Evolutionary conservation across 345 rosid species (phyloP), one percentile per base, ranked within the genome.

Genomic region (Brassica carinata): DNA sequence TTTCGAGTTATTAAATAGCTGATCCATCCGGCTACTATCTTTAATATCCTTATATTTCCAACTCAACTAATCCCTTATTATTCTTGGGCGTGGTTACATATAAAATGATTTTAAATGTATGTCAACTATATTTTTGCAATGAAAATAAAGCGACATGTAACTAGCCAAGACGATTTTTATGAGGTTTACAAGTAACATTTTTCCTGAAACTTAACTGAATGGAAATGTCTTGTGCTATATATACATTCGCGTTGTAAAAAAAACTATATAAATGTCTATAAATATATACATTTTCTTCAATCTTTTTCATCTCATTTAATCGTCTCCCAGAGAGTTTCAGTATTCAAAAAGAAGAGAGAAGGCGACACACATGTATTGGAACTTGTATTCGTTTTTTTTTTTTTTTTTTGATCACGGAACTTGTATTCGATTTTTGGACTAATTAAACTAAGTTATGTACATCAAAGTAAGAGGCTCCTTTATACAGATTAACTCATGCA

Each of bases 381-480:
- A 80, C 71, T 74, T 80, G 75, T 19, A 59, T 36, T 63, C 13
- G 33, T n/a, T n/a, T n/a, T n/a, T 29, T 45, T 73, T 53, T 55
- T 23, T 23, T 23, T 23, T 23, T 23, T 23, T 23, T 23, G 26
- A 23, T 23, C 26, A 23, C 26, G 83, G 71, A 69, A 80, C 71
- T 74, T 80, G 75, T 19, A 59, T 36, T 63, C 13, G 33, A 58
- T 29, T 45, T 73, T 53, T 55, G 15, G 36, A 45, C 33, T 33
- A 8, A 45, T 40, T 8, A 59, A 45, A 53, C 14, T 53, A 45
- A 69, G 9, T 66, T 57, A 2, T 58, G 43, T 23, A n/a, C 8
- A 2, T 71, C 34, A 45, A 45, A 45, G 5, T 45, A 43, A 43
- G n/a, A 43, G 51, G 51, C 51, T 43, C n/a, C 51, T 43, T 43